phyloP scores from a whole-genome alignment of 495 filamentous ascomycete genomes.

The Penicillium dipodomyicola region DNA sequence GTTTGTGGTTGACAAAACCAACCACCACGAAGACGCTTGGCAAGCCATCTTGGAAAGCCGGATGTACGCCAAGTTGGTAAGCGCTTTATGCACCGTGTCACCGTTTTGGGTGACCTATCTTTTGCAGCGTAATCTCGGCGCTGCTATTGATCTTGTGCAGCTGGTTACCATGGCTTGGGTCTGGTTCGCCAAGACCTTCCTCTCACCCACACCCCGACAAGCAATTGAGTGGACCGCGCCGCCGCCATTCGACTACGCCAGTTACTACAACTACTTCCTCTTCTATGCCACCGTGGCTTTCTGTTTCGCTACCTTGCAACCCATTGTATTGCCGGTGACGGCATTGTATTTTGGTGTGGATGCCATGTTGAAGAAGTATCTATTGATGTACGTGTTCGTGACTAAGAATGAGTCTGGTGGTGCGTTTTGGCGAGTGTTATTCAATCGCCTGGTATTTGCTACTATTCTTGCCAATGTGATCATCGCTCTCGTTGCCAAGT shows the following conservation, averaged over 20 bases:
- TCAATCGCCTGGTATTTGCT: conserved; percentile 88
- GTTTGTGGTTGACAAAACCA: conserved; percentile 56
- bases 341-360: conserved; percentile 90
- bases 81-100: conserved; percentile 71
- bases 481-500: conserved; percentile 70
- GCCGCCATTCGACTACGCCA: conserved; percentile 89
- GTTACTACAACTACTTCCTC: conserved; percentile 93
- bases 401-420: conserved; percentile 96
- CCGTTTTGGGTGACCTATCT: conserved; percentile 94
- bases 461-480: conserved; percentile 75
- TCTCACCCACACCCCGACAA: conserved; percentile 85
- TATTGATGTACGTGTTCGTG: conserved; percentile 89
- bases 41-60: conserved; percentile 61
- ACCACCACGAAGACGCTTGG: conserved; percentile 58
- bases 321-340: conserved; percentile 83
- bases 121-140: conserved; percentile 87
- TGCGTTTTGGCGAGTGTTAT: conserved; percentile 85
- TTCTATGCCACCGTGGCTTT: conserved; percentile 90
- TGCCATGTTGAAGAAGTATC: conserved; percentile 89
- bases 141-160: conserved; percentile 85
- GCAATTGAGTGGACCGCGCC: conserved; percentile 93
- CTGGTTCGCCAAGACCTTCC: conserved; percentile 78
- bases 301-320: conserved; percentile 82
- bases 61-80: conserved; percentile 60
- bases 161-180: conserved; percentile 75